A percentile compares a stretch with the other conserved stretches of the same genome.
These are phyloP conservation scores for Ophiocordyceps camponoti-floridani DNA, from an alignment of 2,329 filamentous ascomycete species.

Conservation along the genomic window DNA sequence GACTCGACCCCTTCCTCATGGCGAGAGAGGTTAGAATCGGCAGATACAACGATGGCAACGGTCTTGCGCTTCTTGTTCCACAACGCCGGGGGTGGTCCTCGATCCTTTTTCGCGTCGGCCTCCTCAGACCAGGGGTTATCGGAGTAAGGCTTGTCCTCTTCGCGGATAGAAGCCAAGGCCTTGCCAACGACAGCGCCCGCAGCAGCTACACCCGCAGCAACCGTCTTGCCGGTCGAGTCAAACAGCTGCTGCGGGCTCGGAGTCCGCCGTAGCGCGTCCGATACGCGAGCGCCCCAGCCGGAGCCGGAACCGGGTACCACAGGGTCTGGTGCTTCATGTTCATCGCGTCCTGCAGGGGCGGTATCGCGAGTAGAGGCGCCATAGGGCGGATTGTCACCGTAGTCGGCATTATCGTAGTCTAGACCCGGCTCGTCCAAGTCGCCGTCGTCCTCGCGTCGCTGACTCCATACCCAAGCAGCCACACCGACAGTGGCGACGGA, in stretches of 20 bases:
- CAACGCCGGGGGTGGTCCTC: constrained; percentile 13
- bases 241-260: constrained; percentile 81
- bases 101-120: constrained; percentile 47
- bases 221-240: constrained; percentile 63
- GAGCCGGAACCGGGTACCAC: constrained; percentile 13
- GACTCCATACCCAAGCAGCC: constrained; percentile 87
- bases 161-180: constrained; percentile 64
- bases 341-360: constrained; percentile 8
- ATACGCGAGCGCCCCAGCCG: constrained; percentile 61
- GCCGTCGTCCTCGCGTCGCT: constrained; percentile 60
- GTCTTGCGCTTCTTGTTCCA: constrained; percentile 45
- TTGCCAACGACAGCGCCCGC: constrained; percentile 70
- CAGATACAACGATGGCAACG: constrained; percentile 78
- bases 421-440: constrained; percentile 38
- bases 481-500: constrained; percentile 74
- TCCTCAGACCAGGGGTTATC: constrained; percentile 89
- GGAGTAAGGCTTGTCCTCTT: constrained; percentile 67
- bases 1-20: constrained; percentile 36
- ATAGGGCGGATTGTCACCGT: constrained; percentile 33
- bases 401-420: constrained; percentile 29
- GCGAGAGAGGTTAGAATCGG: constrained; percentile 44
- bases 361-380: constrained; percentile 18
- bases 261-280: constrained; percentile 62
- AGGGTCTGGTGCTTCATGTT: constrained; percentile 16
- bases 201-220: constrained; percentile 66